phyloP scores from a whole-genome alignment of 495 filamentous ascomycete species.

The Penicillium simplicissimum region DNA sequence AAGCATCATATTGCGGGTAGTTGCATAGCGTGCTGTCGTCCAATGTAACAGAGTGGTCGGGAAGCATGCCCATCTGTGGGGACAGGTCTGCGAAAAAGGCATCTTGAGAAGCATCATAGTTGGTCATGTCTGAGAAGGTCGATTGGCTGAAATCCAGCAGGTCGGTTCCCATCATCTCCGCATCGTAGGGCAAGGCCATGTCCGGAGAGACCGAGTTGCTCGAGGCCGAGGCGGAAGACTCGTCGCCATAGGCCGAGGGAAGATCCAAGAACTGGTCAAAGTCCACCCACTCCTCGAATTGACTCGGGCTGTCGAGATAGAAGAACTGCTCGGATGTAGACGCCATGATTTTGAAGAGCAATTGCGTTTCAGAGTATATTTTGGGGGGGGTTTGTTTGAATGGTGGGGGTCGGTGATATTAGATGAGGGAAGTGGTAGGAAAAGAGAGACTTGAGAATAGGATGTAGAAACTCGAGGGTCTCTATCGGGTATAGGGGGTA shows the following conservation, averaged over 20 bases:
- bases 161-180: slow-evolving; percentile 27
- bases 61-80: slow-evolving; percentile 26
- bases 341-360: slow-evolving; percentile 22
- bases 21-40: slow-evolving; percentile 29
- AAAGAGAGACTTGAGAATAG: not conserved
- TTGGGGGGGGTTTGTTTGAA: not conserved
- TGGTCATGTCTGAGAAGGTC: slow-evolving; percentile 32
- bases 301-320: slow-evolving; percentile 16
- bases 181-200: slow-evolving; percentile 30
- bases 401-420: not conserved
- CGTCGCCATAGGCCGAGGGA: slow-evolving; percentile 33
- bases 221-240: slow-evolving; percentile 36
- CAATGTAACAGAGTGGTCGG: slow-evolving; percentile 27
- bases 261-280: slow-evolving; percentile 45
- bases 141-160: slow-evolving; percentile 25
- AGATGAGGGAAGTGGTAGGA: slow-evolving; percentile 3
- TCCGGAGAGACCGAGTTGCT: slow-evolving; percentile 41
- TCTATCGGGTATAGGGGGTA: slow-evolving; percentile 1
- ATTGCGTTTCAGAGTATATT: slow-evolving; percentile 14
- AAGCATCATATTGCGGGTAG: slow-evolving; percentile 25
- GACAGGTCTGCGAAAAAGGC: slow-evolving; percentile 23
- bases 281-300: slow-evolving; percentile 37
- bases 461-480: slow-evolving; percentile 3
- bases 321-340: slow-evolving; percentile 28
- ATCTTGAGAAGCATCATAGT: slow-evolving; percentile 27